Evolutionary conservation across 441 rosid species (phyloP).

Genomic region (Monsonia emarginata): DNA sequence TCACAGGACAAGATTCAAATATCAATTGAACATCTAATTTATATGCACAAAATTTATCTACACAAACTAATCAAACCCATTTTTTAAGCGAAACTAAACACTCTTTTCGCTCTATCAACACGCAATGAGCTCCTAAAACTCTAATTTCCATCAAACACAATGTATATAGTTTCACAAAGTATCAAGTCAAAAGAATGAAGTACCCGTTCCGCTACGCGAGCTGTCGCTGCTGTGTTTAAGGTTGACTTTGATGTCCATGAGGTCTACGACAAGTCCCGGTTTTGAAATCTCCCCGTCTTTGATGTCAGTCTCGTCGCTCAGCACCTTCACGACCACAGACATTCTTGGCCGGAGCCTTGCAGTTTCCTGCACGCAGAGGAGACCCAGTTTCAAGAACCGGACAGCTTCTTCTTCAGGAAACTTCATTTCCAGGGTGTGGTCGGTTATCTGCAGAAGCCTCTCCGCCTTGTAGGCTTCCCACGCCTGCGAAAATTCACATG

Average conservation of each 20-base stretch:
- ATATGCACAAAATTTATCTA: too few relatives aligned
- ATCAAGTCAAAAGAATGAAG: not conserved
- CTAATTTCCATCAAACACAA: too few relatives aligned
- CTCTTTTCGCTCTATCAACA: too few relatives aligned
- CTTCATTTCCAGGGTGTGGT: conserved; percentile 30
- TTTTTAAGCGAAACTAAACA: too few relatives aligned
- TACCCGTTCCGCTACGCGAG: not conserved
- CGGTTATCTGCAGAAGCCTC: conserved; percentile 26
- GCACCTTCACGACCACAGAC: conserved; percentile 30
- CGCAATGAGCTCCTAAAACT: too few relatives aligned
- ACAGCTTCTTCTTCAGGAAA: conserved; percentile 34
- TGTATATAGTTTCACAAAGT: not conserved
- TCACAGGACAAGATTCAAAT: too few relatives aligned
- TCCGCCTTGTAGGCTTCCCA: conserved; percentile 33
- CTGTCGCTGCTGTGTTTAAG: not conserved
- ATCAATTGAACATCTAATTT: too few relatives aligned
- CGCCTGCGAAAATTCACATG: conserved; percentile 29
- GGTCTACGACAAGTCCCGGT: conserved; percentile 41
- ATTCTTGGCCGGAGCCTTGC: conserved; percentile 39
- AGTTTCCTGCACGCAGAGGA: conserved; percentile 50
- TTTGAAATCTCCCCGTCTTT: conserved; percentile 20
- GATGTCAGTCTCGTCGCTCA: conserved; percentile 26
- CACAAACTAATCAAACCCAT: too few relatives aligned
- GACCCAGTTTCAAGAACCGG: conserved; percentile 36
- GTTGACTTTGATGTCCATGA: conserved; percentile 33